These are phyloP conservation scores for Metarhizium sp. DNA, from an alignment of 2,329 filamentous ascomycete species.

Conservation along the genomic window DNA sequence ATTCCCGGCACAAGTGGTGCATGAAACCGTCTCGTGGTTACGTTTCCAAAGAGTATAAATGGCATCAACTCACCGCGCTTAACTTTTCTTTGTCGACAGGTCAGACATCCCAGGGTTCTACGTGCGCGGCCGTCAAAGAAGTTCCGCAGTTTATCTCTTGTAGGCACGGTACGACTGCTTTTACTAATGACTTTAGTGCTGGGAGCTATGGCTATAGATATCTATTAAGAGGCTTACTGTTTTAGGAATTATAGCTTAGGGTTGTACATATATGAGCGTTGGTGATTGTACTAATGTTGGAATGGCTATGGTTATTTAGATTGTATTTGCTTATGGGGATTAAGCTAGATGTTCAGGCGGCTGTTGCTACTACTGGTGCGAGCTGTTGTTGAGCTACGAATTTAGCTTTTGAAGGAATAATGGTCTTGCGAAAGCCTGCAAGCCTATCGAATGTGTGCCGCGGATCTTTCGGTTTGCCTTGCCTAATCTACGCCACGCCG, in stretches of 20 bases:
- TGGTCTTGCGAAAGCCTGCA: too few species aligned
- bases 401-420: too few species aligned
- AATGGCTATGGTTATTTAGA: neutral
- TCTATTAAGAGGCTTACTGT: neutral
- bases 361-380: neutral
- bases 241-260: neutral
- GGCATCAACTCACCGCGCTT: slow-evolving; percentile 2
- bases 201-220: neutral
- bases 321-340: neutral
- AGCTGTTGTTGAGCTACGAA: too few species aligned
- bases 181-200: neutral
- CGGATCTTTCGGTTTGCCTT: neutral
- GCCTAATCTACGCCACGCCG: neutral
- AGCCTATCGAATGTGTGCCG: neutral
- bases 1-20: neutral
- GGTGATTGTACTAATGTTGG: neutral
- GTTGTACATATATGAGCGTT: neutral
- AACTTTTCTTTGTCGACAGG: slow-evolving; percentile 5
- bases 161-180: slow-evolving; percentile 3
- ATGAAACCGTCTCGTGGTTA: neutral
- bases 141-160: slow-evolving; percentile 2
- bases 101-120: slow-evolving; percentile 3
- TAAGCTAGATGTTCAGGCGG: neutral
- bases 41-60: neutral
- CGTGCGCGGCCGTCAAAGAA: slow-evolving; percentile 5